Percentiles rank a stretch among this genome's conserved stretches.
phyloP scores from a whole-genome alignment of 2,329 filamentous ascomycete species.

The Diaporthe amygdali region DNA sequence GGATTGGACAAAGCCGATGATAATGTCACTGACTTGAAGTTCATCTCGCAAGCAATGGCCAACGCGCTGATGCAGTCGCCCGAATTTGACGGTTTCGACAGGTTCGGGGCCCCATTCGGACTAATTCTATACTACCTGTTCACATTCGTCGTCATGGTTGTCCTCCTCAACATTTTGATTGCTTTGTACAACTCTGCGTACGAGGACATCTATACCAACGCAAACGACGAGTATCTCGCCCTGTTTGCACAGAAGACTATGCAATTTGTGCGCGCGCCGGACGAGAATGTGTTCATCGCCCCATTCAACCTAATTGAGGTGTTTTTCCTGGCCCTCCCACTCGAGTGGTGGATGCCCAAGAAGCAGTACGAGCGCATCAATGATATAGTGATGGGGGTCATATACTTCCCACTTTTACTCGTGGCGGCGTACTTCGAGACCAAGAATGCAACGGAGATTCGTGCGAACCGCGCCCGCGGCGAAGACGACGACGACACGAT shows the following conservation, averaged over 20 bases:
- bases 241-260: constrained; percentile 94
- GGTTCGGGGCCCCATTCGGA: constrained; percentile 91
- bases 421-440: constrained; percentile 77
- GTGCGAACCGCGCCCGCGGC: constrained; percentile 75
- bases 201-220: constrained; percentile 91
- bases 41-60: constrained; percentile 82
- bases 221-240: constrained; percentile 93
- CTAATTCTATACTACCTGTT: constrained; percentile 97
- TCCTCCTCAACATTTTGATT: constrained; percentile 94
- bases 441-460: constrained; percentile 68
- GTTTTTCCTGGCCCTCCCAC: constrained; percentile 74
- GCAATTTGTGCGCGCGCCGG: constrained; percentile 94
- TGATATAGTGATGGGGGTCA: constrained; percentile 82
- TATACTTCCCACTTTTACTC: constrained; percentile 85
- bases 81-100: constrained; percentile 87
- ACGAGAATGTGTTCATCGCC: constrained; percentile 97
- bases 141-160: constrained; percentile 93
- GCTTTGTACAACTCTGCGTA: constrained; percentile 97
- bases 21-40: constrained; percentile 70
- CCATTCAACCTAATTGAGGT: constrained; percentile 95
- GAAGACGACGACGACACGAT: constrained; percentile 88
- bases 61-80: constrained; percentile 92
- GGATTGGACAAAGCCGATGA: constrained; percentile 86
- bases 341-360: constrained; percentile 95
- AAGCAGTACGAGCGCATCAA: constrained; percentile 79